Evolutionary conservation across 2,329 filamentous ascomycete genomes (phyloP).

Genomic region (Calonectria hongkongensis): DNA sequence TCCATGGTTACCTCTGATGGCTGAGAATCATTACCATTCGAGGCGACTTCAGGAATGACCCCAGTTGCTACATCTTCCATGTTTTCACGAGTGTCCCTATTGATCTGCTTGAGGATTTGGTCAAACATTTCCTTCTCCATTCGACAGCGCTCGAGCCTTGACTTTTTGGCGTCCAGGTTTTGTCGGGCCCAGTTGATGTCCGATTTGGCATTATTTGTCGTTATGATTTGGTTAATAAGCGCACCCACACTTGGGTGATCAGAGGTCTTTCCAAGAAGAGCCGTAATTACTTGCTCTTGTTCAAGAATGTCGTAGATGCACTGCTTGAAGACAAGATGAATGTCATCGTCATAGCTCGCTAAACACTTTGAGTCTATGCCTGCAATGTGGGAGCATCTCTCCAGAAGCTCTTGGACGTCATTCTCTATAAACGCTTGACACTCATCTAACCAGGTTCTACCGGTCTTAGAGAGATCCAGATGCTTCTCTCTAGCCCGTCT

Average conservation of each 20-base stretch:
- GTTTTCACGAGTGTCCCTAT: neutral
- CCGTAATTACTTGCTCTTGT: neutral
- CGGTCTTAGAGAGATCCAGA: neutral
- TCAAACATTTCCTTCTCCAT: neutral
- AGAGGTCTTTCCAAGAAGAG: neutral
- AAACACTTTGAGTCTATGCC: neutral
- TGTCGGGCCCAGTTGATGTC: neutral
- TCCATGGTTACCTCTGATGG: too few relatives aligned
- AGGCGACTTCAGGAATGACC: neutral
- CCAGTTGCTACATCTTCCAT: neutral
- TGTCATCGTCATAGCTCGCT: neutral
- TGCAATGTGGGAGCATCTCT: neutral
- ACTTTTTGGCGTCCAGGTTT: neutral
- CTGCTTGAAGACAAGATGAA: conserved; percentile 10
- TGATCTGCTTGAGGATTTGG: neutral
- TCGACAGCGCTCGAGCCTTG: neutral
- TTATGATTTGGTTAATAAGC: neutral
- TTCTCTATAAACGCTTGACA: neutral
- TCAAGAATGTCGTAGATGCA: neutral
- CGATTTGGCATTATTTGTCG: neutral
- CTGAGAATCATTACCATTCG: neutral
- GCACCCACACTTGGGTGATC: neutral
- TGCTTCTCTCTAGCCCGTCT: conserved; percentile 5
- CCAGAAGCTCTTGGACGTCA: neutral
- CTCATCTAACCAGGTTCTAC: neutral